Evolutionary conservation across 2,329 filamentous ascomycete genomes (phyloP).

Genomic region (Nothophoma quercina): DNA sequence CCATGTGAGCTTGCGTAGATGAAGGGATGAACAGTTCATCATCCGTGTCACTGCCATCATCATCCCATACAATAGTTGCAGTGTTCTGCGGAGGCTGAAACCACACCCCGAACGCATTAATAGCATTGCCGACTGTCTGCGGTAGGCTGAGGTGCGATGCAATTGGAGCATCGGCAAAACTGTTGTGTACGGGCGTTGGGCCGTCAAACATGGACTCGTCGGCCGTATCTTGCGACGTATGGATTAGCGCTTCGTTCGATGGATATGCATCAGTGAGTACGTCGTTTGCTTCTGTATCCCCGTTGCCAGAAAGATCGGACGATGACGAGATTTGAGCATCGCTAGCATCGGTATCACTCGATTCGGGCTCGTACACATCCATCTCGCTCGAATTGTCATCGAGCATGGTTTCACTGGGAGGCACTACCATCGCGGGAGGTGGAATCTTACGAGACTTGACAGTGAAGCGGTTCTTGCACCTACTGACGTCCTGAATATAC

Average conservation of each 20-base stretch:
- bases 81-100: slow-evolving; percentile 6
- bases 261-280: neutral
- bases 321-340: neutral
- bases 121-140: neutral
- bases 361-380: slow-evolving; percentile 11
- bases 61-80: neutral
- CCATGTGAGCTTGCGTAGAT: neutral
- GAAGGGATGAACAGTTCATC: slow-evolving; percentile 9
- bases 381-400: slow-evolving; percentile 9
- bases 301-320: neutral
- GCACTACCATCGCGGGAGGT: neutral
- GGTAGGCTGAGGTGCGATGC: neutral
- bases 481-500: slow-evolving; percentile 21
- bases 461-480: slow-evolving; percentile 16
- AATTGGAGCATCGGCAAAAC: neutral
- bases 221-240: neutral
- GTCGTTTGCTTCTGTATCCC: too few relatives aligned
- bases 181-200: too few relatives aligned
- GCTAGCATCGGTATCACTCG: neutral
- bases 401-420: neutral
- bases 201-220: too few relatives aligned
- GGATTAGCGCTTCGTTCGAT: neutral
- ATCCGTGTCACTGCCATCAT: slow-evolving; percentile 8
- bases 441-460: neutral
- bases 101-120: slow-evolving; percentile 15